Conservation (phyloP, 805 yeast genomes). For the Candida nitratophila region DNA sequence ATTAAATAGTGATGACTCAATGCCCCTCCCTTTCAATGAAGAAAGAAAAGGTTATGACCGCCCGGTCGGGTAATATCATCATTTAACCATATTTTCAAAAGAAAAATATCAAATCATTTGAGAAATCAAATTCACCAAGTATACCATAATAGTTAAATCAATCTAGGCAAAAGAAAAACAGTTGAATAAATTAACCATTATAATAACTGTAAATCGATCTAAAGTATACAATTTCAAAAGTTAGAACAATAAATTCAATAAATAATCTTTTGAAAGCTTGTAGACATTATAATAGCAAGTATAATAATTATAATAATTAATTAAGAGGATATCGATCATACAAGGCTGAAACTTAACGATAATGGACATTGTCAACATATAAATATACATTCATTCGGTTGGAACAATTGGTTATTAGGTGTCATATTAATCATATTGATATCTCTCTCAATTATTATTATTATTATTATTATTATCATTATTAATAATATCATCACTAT, state of each 20-base stretch:
- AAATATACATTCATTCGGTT: conserved; percentile 37
- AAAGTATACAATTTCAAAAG: too few relatives aligned
- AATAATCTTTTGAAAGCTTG: too few relatives aligned
- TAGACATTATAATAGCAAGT: too few relatives aligned
- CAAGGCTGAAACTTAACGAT: conserved; percentile 61
- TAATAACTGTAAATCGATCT: too few relatives aligned
- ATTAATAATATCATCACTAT: too few relatives aligned
- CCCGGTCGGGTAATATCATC: conserved; percentile 40
- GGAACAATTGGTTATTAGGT: conserved; percentile 51
- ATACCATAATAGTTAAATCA: too few relatives aligned
- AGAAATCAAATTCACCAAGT: not conserved
- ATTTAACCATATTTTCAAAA: conserved; percentile 9
- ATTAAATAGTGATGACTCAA: conserved; percentile 22
- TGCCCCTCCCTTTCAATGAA: too few relatives aligned
- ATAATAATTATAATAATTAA: not conserved
- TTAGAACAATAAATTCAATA: too few relatives aligned
- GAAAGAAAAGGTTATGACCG: conserved; percentile 39
- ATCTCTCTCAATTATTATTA: not conserved
- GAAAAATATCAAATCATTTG: too few relatives aligned
- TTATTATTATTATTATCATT: too few relatives aligned
- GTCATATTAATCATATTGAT: conserved; percentile 40
- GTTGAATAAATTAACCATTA: too few relatives aligned
- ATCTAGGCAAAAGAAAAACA: too few relatives aligned
- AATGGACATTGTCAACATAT: conserved; percentile 44
- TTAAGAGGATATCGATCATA: conserved; percentile 30